Evolutionary conservation across 257 asterid species (phyloP).

Genomic region (Orobanche coerulescens): DNA sequence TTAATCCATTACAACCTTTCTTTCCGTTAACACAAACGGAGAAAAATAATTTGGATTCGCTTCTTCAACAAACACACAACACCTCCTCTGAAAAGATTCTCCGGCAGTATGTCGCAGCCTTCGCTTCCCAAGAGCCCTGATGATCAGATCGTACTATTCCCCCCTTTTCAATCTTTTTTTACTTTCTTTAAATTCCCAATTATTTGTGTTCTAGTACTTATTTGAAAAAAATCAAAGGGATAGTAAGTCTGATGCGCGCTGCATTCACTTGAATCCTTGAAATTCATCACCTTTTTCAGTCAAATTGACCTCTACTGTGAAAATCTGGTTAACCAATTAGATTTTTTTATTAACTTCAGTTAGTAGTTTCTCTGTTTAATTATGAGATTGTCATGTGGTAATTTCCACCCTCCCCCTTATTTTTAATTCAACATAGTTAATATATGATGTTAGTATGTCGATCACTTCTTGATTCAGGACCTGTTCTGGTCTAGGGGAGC

Average conservation of each 20-base stretch:
- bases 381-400: constrained; percentile 3
- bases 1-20: too few species aligned
- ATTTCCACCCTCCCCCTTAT: too few species aligned
- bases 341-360: constrained; percentile 3
- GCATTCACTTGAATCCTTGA: constrained; percentile 16
- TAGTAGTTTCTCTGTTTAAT: constrained; percentile 10
- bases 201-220: background rate
- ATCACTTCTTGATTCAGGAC: background rate
- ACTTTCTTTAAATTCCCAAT: background rate
- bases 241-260: background rate
- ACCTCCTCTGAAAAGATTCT: constrained; percentile 4
- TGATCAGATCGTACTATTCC: constrained; percentile 34
- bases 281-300: constrained; percentile 5
- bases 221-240: constrained; percentile 4
- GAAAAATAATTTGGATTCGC: too few species aligned
- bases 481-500: background rate
- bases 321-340: background rate
- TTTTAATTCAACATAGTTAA: too few species aligned
- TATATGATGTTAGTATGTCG: too few species aligned
- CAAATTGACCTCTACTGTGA: constrained; percentile 2
- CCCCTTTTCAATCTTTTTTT: background rate
- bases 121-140: constrained; percentile 40
- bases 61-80: background rate
- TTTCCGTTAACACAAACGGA: too few species aligned
- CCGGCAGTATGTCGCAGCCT: constrained; percentile 40